Evolutionary conservation across 257 asterid species (phyloP).

Genomic region (Nicotiana sylvestris): DNA sequence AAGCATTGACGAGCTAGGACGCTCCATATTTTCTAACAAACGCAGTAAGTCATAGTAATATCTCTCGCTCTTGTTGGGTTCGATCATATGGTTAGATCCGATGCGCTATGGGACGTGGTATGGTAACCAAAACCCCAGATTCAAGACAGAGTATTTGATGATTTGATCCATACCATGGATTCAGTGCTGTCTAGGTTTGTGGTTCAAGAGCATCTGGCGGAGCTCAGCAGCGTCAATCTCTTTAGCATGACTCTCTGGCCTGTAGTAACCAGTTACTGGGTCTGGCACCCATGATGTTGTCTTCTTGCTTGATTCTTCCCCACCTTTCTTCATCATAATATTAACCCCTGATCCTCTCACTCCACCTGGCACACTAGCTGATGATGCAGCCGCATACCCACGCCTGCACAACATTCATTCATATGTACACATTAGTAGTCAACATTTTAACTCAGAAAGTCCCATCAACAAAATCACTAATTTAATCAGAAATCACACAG

Average conservation of each 20-base stretch:
- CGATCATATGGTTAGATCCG: neutral
- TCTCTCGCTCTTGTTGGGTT: neutral
- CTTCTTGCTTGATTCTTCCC: slow-evolving; percentile 38
- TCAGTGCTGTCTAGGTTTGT: slow-evolving; percentile 21
- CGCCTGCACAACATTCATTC: slow-evolving; percentile 18
- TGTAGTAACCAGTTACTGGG: slow-evolving; percentile 69
- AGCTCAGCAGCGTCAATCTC: slow-evolving; percentile 59
- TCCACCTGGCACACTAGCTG: slow-evolving; percentile 7
- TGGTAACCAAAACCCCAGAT: neutral
- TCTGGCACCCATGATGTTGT: slow-evolving; percentile 64
- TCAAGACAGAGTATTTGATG: neutral
- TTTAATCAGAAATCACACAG: no score
- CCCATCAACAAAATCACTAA: no score
- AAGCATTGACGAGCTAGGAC: neutral
- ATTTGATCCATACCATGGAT: neutral
- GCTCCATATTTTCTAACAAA: neutral
- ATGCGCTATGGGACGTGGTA: neutral
- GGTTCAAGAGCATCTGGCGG: slow-evolving; percentile 41
- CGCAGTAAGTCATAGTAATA: neutral
- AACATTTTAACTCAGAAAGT: no score
- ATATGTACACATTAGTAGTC: no score
- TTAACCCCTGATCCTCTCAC: neutral
- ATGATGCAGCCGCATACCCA: slow-evolving; percentile 25
- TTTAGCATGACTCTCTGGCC: slow-evolving; percentile 49
- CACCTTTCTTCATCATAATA: slow-evolving; percentile 33